Evolutionary conservation across 192 early-diverging fungal genomes (phyloP), one percentile per base, ranked within the genome.

Genomic region (Chytriomyces confervae): DNA sequence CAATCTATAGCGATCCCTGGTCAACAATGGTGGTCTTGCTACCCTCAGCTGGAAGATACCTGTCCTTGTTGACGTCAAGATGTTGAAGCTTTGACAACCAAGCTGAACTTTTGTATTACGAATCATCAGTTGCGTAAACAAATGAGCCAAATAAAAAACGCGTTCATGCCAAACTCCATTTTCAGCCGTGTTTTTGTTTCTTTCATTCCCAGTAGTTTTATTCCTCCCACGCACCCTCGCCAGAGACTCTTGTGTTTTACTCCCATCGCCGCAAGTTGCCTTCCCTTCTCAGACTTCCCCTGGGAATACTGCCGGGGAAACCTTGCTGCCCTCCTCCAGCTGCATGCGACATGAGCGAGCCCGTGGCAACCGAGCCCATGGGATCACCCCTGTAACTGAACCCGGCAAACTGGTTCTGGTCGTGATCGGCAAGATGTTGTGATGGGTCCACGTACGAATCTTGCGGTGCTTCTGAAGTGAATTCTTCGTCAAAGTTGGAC

Each of bases 401-500:
- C 8, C 97, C 97, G 51, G 86, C 91, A 87, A 98, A 98, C 87
- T 98, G 97, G 71, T 93, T 85, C 82, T 98, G 97, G 67, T 97
- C 90, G 16, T 92, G 93, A 82, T 94, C 92, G 10, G 94, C 94
- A 50, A 98, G 87, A 71, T 93, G 93, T 6, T 90, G 89, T 0
- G 76, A 77, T 68, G 90, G 90, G 29, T 96, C 90, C 5, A 93
- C 90, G 36, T 95, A 86, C 27, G 95, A 97, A 82, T 98, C 97
- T 73, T 90, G 86, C 6, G 97, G 94, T 13, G 90, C 85, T 73
- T 98, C 96, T n/a, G 93, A 92, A 7, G 97, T 98, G 77, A 98
- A 98, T 84, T 97, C 96, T 72, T 95, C 93, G 79, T 98, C 97
- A 91, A 98, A 98, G 84, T 98, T 98, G 81, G 95, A 95, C 11